These are phyloP conservation scores for Quercus gilva DNA, from an alignment of 306 rosid species.

Conservation along the genomic window DNA sequence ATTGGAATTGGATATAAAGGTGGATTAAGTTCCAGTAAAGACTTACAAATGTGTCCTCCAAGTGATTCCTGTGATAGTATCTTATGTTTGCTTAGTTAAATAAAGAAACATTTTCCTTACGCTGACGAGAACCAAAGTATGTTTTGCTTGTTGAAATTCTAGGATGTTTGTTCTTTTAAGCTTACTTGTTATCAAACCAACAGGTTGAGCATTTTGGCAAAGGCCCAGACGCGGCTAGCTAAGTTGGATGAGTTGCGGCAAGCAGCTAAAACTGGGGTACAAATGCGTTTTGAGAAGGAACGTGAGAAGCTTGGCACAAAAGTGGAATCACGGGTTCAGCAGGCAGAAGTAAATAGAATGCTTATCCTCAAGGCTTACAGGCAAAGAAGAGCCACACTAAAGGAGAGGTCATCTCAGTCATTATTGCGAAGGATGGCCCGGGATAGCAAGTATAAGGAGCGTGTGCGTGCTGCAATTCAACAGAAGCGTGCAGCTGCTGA, in stretches of 20 bases:
- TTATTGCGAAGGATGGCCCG: slow-evolving; percentile 71
- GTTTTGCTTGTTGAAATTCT: background rate
- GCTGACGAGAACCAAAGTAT: too few species aligned
- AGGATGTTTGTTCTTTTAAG: background rate
- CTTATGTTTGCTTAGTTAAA: background rate
- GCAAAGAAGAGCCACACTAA: slow-evolving; percentile 81
- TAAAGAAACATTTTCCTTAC: background rate
- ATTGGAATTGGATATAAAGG: too few species aligned
- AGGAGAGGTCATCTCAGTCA: slow-evolving; percentile 86
- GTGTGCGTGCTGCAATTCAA: slow-evolving; percentile 80
- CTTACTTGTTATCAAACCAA: slow-evolving; percentile 28
- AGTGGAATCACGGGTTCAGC: slow-evolving; percentile 82
- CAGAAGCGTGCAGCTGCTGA: slow-evolving; percentile 92
- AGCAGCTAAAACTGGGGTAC: slow-evolving; percentile 80
- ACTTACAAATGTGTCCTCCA: background rate
- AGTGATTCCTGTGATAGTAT: background rate
- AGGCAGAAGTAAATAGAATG: slow-evolving; percentile 89
- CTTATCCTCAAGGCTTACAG: slow-evolving; percentile 71
- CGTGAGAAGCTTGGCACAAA: slow-evolving; percentile 67
- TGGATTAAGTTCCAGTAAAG: too few species aligned
- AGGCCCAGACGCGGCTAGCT: slow-evolving; percentile 83
- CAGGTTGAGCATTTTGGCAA: slow-evolving; percentile 77
- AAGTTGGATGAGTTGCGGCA: slow-evolving; percentile 80
- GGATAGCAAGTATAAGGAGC: slow-evolving; percentile 86
- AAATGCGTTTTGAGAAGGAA: slow-evolving; percentile 67